Evolutionary conservation across 2,329 filamentous ascomycete genomes (phyloP), one percentile per base, ranked within the genome.

Genomic region (Fusarium tuaranense): DNA sequence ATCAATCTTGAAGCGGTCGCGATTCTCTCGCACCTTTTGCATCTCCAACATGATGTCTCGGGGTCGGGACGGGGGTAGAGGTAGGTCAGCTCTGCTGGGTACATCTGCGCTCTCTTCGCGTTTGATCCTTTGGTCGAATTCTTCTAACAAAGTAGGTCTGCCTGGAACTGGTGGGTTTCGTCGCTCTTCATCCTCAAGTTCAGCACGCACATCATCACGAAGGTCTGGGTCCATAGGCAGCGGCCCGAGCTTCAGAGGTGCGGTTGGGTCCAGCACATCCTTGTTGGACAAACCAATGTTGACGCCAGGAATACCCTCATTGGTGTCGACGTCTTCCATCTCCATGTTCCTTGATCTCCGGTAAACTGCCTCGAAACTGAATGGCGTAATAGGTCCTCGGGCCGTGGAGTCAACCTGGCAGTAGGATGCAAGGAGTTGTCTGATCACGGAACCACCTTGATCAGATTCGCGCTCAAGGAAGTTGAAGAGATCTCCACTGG

Each of bases 11-110:
- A 98, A 97, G 20, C 96, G 90, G 79, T 98, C 96, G 25, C 97
- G 92, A 79, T 97, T 94, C 82, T 99, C 97, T 74, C 95, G 94
- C 12, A 98, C 91, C 81, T 96, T 97, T 80, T 97, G 94, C 78
- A 98, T 95, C 82, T 98, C 97, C 86, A 98, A 94, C 32, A 94
- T 91, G 9, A 99, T 95, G 78, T 99, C 97, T 71, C 95, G 90
- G 4, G 95, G 95, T 20, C 95, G 90, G 0, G 96, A 97, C 7
- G 95, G 93, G 1, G 97, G 97, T 25, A 97, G 90, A 3, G 97
- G 96, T 25, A 98, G 89, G 27, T 95, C 93, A 18, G 92, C 88
- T 51, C 95, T 90, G 58, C 87, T 92, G 2, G 95, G 95, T 0
- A 89, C 94, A 80, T 98, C 97, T 30, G 93, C 92, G 62, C 93